These are phyloP conservation scores for Thyridium curvatum DNA, from an alignment of 2,329 filamentous ascomycete genomes.

Conservation along the genomic window DNA sequence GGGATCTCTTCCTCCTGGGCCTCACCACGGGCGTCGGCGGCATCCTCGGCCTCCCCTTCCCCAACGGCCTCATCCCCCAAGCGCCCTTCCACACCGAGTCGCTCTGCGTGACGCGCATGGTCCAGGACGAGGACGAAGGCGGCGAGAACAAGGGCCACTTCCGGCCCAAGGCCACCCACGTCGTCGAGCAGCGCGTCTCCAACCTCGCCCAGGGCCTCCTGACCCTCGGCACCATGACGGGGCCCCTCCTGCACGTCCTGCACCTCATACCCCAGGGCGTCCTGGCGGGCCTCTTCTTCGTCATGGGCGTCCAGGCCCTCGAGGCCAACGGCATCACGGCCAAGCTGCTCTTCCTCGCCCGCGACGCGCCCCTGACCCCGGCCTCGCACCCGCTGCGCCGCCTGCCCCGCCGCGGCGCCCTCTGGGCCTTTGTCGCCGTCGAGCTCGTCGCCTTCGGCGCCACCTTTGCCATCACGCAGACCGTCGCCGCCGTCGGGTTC, in stretches of 20 bases:
- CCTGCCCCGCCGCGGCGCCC: slow-evolving; percentile 54
- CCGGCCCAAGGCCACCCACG: slow-evolving; percentile 46
- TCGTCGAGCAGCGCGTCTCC: slow-evolving; percentile 74
- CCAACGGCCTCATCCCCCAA: slow-evolving; percentile 74
- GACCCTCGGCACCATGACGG: slow-evolving; percentile 73
- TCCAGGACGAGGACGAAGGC: slow-evolving; percentile 39
- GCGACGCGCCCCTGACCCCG: slow-evolving; percentile 58
- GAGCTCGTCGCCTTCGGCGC: slow-evolving; percentile 67
- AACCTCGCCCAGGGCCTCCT: slow-evolving; percentile 74
- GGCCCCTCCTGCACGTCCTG: slow-evolving; percentile 65
- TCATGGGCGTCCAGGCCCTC: slow-evolving; percentile 77
- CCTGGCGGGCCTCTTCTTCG: slow-evolving; percentile 74
- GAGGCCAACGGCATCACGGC: slow-evolving; percentile 70
- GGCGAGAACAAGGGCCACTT: slow-evolving; percentile 50
- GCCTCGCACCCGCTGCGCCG: slow-evolving; percentile 49
- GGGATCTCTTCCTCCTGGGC: slow-evolving; percentile 77
- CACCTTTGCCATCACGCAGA: slow-evolving; percentile 77
- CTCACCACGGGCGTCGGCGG: slow-evolving; percentile 71
- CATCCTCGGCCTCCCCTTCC: slow-evolving; percentile 71
- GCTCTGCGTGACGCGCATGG: slow-evolving; percentile 62
- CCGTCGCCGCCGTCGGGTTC: slow-evolving; percentile 75
- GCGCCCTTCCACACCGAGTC: slow-evolving; percentile 77
- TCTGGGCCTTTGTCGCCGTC: slow-evolving; percentile 66
- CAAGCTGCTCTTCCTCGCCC: slow-evolving; percentile 64
- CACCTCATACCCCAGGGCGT: slow-evolving; percentile 76